These are phyloP conservation scores for Termitomyces sp. DNA, from an alignment of 768 basidiomycete genomes.

Conservation along the genomic window DNA sequence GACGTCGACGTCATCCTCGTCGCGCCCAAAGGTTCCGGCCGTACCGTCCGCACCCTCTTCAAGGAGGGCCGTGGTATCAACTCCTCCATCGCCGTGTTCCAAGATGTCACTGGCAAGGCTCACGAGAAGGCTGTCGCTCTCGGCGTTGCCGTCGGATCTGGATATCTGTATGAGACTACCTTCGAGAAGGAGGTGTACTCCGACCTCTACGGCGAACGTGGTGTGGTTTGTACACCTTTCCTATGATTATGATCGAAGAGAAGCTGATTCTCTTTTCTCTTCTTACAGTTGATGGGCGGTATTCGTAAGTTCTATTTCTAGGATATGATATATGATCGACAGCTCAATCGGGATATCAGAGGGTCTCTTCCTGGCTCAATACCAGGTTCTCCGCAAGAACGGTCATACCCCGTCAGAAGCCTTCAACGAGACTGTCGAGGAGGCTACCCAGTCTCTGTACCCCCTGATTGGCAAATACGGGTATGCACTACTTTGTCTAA, in stretches of 20 bases:
- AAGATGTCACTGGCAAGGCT: conserved; percentile 97
- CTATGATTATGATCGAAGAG: conserved; percentile 1
- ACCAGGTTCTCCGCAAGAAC: conserved; percentile 94
- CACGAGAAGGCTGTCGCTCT: conserved; percentile 95
- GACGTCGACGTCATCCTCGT: conserved; percentile 99
- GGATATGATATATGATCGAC: background rate
- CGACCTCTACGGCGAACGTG: conserved; percentile 98
- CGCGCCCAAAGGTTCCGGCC: conserved; percentile 97
- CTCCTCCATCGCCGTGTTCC: conserved; percentile 91
- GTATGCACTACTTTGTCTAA: conserved; percentile 36
- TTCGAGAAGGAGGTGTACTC: conserved; percentile 99
- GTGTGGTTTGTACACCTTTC: conserved; percentile 69
- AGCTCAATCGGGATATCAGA: conserved; percentile 39
- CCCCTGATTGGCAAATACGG: conserved; percentile 95
- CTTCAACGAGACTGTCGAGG: conserved; percentile 99
- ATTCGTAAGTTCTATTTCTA: conserved; percentile 60
- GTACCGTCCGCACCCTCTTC: conserved; percentile 99
- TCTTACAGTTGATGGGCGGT: conserved; percentile 85
- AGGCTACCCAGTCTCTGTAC: conserved; percentile 98
- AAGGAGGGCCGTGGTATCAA: conserved; percentile 99
- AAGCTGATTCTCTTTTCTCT: conserved; percentile 6
- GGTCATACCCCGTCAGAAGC: conserved; percentile 97
- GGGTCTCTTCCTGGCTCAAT: conserved; percentile 99
- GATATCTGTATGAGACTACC: conserved; percentile 98
- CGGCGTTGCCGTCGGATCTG: conserved; percentile 92